Evolutionary conservation across 2,329 filamentous ascomycete species (phyloP), one percentile per base, ranked within the genome.

Genomic region (Orbilia oligospora): DNA sequence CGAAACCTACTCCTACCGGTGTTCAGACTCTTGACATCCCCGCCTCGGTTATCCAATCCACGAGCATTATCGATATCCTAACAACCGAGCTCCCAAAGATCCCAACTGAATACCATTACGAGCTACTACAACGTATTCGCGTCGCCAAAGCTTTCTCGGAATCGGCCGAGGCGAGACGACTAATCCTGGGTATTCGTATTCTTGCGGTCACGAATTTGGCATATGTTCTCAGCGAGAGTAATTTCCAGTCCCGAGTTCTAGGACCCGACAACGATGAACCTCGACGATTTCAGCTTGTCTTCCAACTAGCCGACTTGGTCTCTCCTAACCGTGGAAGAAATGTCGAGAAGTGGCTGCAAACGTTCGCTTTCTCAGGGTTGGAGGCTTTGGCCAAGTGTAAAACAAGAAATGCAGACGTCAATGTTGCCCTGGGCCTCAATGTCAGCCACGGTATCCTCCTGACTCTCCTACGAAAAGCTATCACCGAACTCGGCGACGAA

Each of bases 361-460:
- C 93, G 1, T 90, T 94, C 76, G 92, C 93, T 6, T 87, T 99
- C 66, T 89, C 90, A 65, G 89, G 95, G 0, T 87, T 99, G 64
- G 94, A 97, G 83, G 92, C 93, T n/a, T 87, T 99, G 71, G 90
- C 93, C 5, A 92, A 90, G 83, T 93, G 93, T 83, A 91, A 92
- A 82, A 86, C 88, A 71, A 94, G 93, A 83, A 89, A 91, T 33
- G 87, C 90, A 38, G 96, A 99, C 83, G 91, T 99, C 24, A 91
- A 94, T 80, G 91, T 93, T 49, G 94, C 96, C n/a, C 87, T 99
- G 49, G 97, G 94, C 82, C 93, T 97, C 68, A 97, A 95, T 81
- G 95, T 98, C 44, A 98, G 97, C 82, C 97, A 99, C 82, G 97
- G 96, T 14, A 92, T 98, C 33, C 88, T 99, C 53, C 91, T 98